phyloP scores from a whole-genome alignment of 371 early-diverging fungal species.

The Sporodiniella umbellata region DNA sequence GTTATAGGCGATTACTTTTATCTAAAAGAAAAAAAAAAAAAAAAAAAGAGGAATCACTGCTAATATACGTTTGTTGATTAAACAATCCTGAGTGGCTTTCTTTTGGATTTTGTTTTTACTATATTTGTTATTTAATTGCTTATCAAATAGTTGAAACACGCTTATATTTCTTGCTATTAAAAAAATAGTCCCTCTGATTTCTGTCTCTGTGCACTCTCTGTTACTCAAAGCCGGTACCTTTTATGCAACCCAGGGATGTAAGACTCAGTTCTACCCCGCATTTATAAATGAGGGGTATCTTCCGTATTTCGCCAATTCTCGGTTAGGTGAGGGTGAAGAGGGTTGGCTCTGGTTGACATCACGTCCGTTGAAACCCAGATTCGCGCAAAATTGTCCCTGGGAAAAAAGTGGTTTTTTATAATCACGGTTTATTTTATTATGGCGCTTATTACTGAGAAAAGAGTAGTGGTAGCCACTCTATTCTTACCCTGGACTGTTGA shows the following conservation, averaged over 20 bases:
- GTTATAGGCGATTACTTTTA: too few relatives aligned
- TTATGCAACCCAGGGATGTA: neutral
- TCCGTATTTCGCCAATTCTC: slow-evolving; percentile 2
- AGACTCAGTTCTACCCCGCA: neutral
- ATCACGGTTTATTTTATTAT: slow-evolving; percentile 8
- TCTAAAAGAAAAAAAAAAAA: too few relatives aligned
- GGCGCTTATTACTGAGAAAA: slow-evolving; percentile 27
- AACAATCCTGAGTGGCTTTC: too few relatives aligned
- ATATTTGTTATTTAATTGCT: too few relatives aligned
- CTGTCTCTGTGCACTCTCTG: neutral
- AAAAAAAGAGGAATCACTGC: too few relatives aligned
- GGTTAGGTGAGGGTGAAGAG: neutral
- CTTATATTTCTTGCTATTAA: too few relatives aligned
- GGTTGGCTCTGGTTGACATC: neutral
- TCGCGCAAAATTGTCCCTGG: neutral
- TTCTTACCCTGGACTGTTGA: slow-evolving; percentile 71
- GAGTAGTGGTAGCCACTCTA: slow-evolving; percentile 66
- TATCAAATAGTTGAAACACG: too few relatives aligned
- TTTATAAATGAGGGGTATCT: neutral
- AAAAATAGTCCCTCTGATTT: too few relatives aligned
- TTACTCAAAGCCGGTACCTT: neutral
- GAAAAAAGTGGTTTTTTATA: neutral
- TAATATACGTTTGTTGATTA: too few relatives aligned
- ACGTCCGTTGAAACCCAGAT: neutral
- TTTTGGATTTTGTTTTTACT: too few relatives aligned